These are phyloP conservation scores for Paramecium bursaria DNA, from an alignment of 73 alveolate species.

Conservation along the genomic window DNA sequence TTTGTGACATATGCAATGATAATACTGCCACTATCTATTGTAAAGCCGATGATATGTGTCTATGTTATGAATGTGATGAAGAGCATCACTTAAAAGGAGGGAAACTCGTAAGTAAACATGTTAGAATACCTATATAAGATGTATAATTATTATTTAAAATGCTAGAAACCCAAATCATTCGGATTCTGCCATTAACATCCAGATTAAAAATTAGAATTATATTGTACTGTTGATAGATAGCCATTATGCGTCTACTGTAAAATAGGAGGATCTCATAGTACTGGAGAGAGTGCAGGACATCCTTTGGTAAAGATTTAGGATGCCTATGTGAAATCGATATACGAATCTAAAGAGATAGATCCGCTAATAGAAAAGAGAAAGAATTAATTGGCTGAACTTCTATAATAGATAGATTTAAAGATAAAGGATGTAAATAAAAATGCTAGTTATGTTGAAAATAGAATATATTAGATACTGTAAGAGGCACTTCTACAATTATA, in stretches of 20 bases:
- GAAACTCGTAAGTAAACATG: conserved; percentile 52
- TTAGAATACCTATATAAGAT: conserved; percentile 50
- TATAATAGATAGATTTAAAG: conserved; percentile 59
- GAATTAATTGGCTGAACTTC: conserved; percentile 47
- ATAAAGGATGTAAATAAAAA: conserved; percentile 67
- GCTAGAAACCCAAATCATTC: conserved; percentile 66
- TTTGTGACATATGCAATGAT: conserved; percentile 64
- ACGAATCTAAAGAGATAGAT: conserved; percentile 71
- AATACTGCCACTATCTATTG: conserved; percentile 72
- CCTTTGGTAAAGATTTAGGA: conserved; percentile 70
- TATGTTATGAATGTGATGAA: conserved; percentile 75
- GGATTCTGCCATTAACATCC: conserved; percentile 69
- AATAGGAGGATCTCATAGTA: conserved; percentile 73
- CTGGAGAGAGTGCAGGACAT: conserved; percentile 74
- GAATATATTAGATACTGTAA: conserved; percentile 66
- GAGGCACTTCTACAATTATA: conserved; percentile 68
- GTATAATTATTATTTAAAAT: not conserved
- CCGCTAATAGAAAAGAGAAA: conserved; percentile 69
- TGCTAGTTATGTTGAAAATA: conserved; percentile 51
- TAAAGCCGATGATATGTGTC: conserved; percentile 65
- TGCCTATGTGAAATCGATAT: conserved; percentile 68
- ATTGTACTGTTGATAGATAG: conserved; percentile 66
- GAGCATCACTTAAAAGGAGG: conserved; percentile 71
- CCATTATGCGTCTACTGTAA: conserved; percentile 76
- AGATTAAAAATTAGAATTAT: conserved; percentile 71